Conservation (phyloP, 352 stramenopile genomes). For the Globisporangium abappressorium region DNA sequence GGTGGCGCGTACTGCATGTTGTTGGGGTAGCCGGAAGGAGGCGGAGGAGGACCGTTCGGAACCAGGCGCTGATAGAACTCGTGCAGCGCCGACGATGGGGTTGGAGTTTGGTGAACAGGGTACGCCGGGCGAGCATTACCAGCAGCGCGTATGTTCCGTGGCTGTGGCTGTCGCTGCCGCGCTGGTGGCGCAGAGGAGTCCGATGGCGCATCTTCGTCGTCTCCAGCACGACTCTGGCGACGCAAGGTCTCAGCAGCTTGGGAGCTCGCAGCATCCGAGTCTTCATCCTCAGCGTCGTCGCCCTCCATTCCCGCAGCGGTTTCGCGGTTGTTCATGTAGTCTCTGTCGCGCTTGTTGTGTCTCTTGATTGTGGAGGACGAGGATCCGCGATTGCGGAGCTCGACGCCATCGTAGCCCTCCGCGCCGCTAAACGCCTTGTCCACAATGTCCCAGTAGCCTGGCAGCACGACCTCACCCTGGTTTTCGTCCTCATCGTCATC, state of each 20-base stretch:
- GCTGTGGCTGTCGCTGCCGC: not conserved
- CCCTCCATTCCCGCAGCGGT: not conserved
- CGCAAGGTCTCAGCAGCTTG: not conserved
- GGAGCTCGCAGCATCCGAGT: not conserved
- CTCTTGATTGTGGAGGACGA: slow-evolving; percentile 1
- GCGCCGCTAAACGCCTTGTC: slow-evolving; percentile 5
- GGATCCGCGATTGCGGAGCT: not conserved
- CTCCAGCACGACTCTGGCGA: not conserved
- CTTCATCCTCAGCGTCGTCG: not conserved
- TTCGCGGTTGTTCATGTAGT: not conserved
- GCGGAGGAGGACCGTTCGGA: not conserved
- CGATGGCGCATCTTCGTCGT: not conserved
- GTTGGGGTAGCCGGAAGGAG: not conserved
- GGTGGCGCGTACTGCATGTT: not conserved
- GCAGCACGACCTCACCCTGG: not conserved
- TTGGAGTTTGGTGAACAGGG: not conserved
- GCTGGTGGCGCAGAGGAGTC: not conserved
- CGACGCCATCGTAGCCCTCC: not conserved
- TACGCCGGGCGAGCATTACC: not conserved
- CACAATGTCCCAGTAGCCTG: slow-evolving; percentile 8
- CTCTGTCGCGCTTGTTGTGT: not conserved
- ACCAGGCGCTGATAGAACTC: not conserved
- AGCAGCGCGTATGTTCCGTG: not conserved
- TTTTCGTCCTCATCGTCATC: not conserved
- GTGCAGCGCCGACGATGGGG: not conserved